Evolutionary conservation across 495 filamentous ascomycete genomes (phyloP), one percentile per base, ranked within the genome.

Genomic region (Penicillium tannophilum): DNA sequence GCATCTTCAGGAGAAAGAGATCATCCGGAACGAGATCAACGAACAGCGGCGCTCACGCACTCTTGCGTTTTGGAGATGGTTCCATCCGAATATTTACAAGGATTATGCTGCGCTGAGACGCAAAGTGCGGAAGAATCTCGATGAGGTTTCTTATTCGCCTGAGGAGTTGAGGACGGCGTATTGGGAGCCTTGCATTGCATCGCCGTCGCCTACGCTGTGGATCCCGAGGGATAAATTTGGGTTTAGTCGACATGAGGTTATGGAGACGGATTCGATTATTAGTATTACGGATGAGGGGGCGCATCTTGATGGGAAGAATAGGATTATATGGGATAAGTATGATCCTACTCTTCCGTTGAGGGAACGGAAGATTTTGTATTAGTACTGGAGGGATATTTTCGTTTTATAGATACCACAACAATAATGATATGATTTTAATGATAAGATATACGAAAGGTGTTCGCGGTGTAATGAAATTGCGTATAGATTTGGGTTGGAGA

Each of bases 81-180:
- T 96, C 62, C 86, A 88, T 62, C 92, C 92, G 0, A 88, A 92
- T 77, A 75, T 87, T 19, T 88, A 91, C 71, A 74, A 82, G 35
- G 86, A 89, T 66, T 93, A 92, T 62, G 74, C 79, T 2, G 77
- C 82, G 20, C 81, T 92, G 46, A 85, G 91, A 17, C 80, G 82
- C 14, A 82, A 91, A 44, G 84, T 92, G 12, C 90, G 90, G 4
- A 81, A 81, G 24, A 77, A 80, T 45, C 69, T 83, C 31, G 79
- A 81, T 1, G 74, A 75, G 28, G 72, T 77, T 26, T 64, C 73
- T 19, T 87, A 90, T 63, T 76, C 79, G 0, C 70, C 78, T 2
- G 82, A 86, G 36, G 79, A 88, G 39, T 66, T 79, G 14, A 66
- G 72, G 28, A 78, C 81, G 11, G 87, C 87, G 1, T 92, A 88